These are phyloP conservation scores for Musa beccarii DNA, from an alignment of 176 grass and related monocot genomes.

Conservation along the genomic window DNA sequence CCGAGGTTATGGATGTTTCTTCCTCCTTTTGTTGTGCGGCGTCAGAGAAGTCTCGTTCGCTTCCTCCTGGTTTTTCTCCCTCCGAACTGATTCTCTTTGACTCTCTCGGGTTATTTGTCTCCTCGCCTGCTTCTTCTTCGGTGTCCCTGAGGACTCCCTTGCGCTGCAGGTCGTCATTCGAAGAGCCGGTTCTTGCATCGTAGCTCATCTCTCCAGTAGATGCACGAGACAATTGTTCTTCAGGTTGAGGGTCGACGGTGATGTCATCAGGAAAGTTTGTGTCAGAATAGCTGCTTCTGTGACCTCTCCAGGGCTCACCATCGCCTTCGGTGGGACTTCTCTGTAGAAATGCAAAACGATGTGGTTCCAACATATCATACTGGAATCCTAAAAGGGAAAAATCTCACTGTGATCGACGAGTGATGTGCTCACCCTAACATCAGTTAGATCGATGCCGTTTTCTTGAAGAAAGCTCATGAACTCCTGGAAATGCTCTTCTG, in stretches of 20 bases:
- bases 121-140: constrained; percentile 2
- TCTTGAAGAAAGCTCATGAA: constrained; percentile 75
- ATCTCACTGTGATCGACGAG: neutral
- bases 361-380: neutral
- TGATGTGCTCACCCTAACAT: constrained; percentile 47
- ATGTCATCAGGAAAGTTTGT: constrained; percentile 5
- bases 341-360: constrained; percentile 34
- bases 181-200: neutral
- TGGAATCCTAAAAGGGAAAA: no score
- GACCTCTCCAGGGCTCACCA: constrained; percentile 31
- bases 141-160: no score
- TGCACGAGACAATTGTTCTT: constrained; percentile 6
- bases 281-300: constrained; percentile 26
- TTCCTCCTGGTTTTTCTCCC: no score
- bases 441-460: constrained; percentile 49
- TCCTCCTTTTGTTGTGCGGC: constrained; percentile 12
- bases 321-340: constrained; percentile 48
- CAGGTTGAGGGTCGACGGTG: constrained; percentile 9
- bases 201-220: constrained; percentile 3
- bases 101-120: constrained; percentile 3
- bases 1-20: constrained; percentile 32
- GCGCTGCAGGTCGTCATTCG: no score
- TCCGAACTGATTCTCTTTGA: neutral
- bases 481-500: constrained; percentile 66
- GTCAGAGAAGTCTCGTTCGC: no score